phyloP scores from a whole-genome alignment of 257 asterid genomes.

The Ilex asprella region DNA sequence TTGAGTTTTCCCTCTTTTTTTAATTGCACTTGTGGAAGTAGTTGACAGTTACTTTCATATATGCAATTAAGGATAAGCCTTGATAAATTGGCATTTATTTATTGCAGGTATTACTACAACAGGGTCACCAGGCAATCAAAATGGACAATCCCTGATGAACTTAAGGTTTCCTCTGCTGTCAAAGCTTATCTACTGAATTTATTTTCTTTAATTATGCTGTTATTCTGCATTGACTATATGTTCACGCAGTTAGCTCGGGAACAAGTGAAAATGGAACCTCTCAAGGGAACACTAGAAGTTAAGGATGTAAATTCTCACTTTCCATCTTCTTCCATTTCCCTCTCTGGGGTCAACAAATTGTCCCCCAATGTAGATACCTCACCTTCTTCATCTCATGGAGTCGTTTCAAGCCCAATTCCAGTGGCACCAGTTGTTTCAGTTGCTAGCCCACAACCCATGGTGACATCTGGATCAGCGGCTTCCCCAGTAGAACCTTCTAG shows the following conservation, averaged over 20 bases:
- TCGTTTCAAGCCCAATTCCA: conserved; percentile 49
- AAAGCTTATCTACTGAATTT: conserved; percentile 13
- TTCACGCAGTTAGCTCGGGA: conserved; percentile 69
- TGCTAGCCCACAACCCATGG: conserved; percentile 30
- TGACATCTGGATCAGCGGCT: conserved; percentile 37
- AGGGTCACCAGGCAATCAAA: conserved; percentile 62
- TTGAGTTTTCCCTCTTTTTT: neutral
- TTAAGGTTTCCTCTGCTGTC: conserved; percentile 52
- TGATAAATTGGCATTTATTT: neutral
- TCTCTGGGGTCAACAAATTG: conserved; percentile 36
- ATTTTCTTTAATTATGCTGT: conserved; percentile 5
- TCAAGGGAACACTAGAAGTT: conserved; percentile 31
- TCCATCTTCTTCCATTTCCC: conserved; percentile 33
- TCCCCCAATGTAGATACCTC: conserved; percentile 30
- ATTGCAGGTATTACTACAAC: conserved; percentile 63
- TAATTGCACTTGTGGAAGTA: neutral
- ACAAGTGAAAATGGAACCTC: conserved; percentile 22
- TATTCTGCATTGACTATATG: conserved; percentile 16
- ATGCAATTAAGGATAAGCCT: neutral
- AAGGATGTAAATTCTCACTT: conserved; percentile 29
- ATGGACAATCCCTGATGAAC: conserved; percentile 86
- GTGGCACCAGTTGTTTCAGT: conserved; percentile 42
- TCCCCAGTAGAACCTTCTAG: conserved; percentile 39
- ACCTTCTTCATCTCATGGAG: conserved; percentile 27
- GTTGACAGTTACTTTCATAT: neutral